These are phyloP conservation scores for Ceratobasidium sp. DNA, from an alignment of 1,284 basidiomycete species.

Conservation along the genomic window DNA sequence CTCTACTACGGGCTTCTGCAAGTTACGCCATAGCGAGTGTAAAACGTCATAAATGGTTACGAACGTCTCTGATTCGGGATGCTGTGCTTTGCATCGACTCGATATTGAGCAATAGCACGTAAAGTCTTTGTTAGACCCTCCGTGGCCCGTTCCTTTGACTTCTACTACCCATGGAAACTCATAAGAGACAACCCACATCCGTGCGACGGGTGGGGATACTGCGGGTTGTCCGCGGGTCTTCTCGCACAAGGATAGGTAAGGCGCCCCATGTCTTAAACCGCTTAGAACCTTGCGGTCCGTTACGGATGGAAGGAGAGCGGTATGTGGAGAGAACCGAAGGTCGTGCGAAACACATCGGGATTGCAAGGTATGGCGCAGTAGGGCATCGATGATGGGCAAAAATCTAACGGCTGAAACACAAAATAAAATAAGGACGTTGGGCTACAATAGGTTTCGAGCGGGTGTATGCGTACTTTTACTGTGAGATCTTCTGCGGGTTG, in stretches of 20 bases:
- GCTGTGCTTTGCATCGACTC: slow-evolving; percentile 6
- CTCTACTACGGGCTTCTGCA: slow-evolving; percentile 23
- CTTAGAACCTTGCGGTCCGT: neutral
- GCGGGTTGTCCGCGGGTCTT: slow-evolving; percentile 14
- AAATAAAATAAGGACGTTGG: neutral
- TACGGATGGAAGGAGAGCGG: neutral
- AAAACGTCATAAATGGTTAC: slow-evolving; percentile 15
- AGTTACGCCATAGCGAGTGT: slow-evolving; percentile 13
- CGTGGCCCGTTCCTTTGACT: slow-evolving; percentile 10
- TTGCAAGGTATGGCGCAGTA: slow-evolving; percentile 8
- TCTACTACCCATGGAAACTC: slow-evolving; percentile 21
- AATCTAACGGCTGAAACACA: slow-evolving; percentile 17
- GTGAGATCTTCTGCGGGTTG: neutral
- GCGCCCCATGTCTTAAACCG: slow-evolving; percentile 1
- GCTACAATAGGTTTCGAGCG: neutral
- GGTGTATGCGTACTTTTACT: slow-evolving; percentile 29
- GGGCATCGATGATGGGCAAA: slow-evolving; percentile 15
- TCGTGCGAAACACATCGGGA: slow-evolving; percentile 23
- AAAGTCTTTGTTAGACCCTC: neutral
- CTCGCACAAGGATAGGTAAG: slow-evolving; percentile 17
- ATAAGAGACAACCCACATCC: slow-evolving; percentile 25
- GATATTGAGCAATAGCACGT: slow-evolving; percentile 7
- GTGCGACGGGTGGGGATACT: slow-evolving; percentile 13
- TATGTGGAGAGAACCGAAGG: slow-evolving; percentile 25
- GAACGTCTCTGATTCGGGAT: neutral